These are phyloP conservation scores for Erysimum cheiri DNA, from an alignment of 441 rosid genomes.

Conservation along the genomic window DNA sequence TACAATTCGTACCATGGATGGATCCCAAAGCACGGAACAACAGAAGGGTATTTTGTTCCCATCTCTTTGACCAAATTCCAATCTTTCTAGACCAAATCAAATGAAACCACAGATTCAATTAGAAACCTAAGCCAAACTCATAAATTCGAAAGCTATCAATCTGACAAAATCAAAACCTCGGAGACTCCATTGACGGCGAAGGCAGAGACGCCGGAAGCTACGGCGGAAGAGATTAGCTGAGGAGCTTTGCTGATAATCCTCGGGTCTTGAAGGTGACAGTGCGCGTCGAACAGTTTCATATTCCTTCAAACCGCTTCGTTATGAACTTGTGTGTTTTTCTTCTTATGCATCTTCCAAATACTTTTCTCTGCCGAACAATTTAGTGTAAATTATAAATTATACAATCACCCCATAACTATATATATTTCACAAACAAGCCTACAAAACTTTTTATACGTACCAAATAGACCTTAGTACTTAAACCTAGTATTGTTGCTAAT, in stretches of 20 bases:
- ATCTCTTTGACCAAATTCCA: slow-evolving; percentile 84
- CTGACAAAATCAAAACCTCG: slow-evolving; percentile 53
- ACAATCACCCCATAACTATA: slow-evolving; percentile 6
- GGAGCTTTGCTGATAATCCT: slow-evolving; percentile 67
- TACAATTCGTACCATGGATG: slow-evolving; percentile 73
- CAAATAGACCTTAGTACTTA: neutral
- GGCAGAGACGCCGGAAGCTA: slow-evolving; percentile 60
- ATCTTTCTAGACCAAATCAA: slow-evolving; percentile 60
- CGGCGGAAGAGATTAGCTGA: slow-evolving; percentile 65
- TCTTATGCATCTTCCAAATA: neutral
- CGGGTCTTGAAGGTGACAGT: slow-evolving; percentile 97
- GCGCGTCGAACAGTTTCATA: slow-evolving; percentile 85
- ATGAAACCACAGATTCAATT: neutral
- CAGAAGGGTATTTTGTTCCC: slow-evolving; percentile 66
- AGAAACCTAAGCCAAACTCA: neutral
- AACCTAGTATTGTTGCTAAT: neutral
- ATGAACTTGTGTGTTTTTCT: no score
- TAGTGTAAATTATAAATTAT: neutral
- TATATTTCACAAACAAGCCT: neutral
- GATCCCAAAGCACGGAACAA: slow-evolving; percentile 84
- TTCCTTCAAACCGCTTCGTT: slow-evolving; percentile 11
- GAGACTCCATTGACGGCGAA: slow-evolving; percentile 91
- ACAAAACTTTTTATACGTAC: neutral
- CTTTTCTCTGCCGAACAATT: neutral
- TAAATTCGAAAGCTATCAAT: slow-evolving; percentile 16